A percentile compares a stretch with the other conserved stretches of the same genome.
Evolutionary conservation across 257 asterid genomes (phyloP).

Genomic region (Craterostigma plantagineum): DNA sequence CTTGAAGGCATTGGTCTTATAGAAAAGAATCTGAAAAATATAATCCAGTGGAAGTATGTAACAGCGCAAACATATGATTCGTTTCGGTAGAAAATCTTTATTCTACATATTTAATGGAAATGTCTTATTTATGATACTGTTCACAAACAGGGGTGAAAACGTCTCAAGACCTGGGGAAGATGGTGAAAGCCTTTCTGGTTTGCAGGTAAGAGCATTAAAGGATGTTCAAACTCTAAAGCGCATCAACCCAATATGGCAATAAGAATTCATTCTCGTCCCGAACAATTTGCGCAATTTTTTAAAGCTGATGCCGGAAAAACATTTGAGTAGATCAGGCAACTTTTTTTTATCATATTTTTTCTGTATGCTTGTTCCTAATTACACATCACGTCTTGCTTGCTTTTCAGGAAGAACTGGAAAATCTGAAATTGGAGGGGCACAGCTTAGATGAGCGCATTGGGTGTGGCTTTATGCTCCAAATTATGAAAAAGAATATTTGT

Average conservation of each 20-base stretch:
- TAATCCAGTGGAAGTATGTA: conserved; percentile 96
- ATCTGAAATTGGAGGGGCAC: conserved; percentile 32
- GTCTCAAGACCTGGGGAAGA: conserved; percentile 71
- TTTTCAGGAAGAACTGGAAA: conserved; percentile 42
- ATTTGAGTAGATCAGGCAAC: too few species aligned
- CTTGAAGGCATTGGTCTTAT: conserved; percentile 95
- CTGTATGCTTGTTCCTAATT: too few species aligned
- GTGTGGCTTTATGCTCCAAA: conserved; percentile 12
- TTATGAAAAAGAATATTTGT: background rate
- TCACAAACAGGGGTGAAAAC: conserved; percentile 51
- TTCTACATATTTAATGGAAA: conserved; percentile 3
- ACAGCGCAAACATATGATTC: background rate
- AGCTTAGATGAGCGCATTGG: conserved; percentile 38
- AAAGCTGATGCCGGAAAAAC: too few species aligned
- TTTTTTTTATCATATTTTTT: too few species aligned
- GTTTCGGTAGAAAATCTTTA: background rate
- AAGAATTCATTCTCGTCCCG: too few species aligned
- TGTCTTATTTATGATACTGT: conserved; percentile 11
- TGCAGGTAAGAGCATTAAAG: conserved; percentile 39
- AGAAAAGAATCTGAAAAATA: conserved; percentile 89
- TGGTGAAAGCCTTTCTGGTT: conserved; percentile 44
- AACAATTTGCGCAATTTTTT: too few species aligned
- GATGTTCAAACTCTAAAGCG: too few species aligned
- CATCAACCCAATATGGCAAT: too few species aligned
- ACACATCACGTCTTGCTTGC: too few species aligned